Evolutionary conservation across 2,329 filamentous ascomycete genomes (phyloP).

Genomic region (Emmonsiellopsis sp.): DNA sequence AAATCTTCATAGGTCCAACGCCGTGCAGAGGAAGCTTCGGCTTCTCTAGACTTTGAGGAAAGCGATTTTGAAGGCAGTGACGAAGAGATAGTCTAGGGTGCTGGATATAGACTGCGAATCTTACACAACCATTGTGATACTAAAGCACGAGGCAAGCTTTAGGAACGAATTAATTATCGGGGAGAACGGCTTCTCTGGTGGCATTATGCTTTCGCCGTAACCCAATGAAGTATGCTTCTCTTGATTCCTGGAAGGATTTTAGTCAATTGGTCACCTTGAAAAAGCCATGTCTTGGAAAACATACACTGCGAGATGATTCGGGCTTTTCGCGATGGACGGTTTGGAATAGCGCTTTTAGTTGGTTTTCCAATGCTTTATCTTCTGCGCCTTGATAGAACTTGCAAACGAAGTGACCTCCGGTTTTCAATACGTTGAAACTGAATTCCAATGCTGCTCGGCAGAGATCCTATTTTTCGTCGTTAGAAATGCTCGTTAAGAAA

Average conservation of each 20-base stretch:
- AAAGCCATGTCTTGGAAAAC: slow-evolving; percentile 22
- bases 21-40: slow-evolving; percentile 36
- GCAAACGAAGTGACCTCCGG: slow-evolving; percentile 85
- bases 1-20: slow-evolving; percentile 31
- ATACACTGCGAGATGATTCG: slow-evolving; percentile 75
- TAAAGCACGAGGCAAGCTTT: not conserved
- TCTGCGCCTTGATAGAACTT: slow-evolving; percentile 94
- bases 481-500: slow-evolving; percentile 9
- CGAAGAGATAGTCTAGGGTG: slow-evolving; percentile 1
- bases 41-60: slow-evolving; percentile 38
- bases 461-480: slow-evolving; percentile 57
- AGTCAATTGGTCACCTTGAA: not conserved
- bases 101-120: not conserved
- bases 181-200: slow-evolving; percentile 38
- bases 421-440: slow-evolving; percentile 70
- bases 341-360: slow-evolving; percentile 66
- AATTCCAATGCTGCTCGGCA: slow-evolving; percentile 80
- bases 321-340: slow-evolving; percentile 85
- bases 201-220: slow-evolving; percentile 55
- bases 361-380: slow-evolving; percentile 68
- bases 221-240: slow-evolving; percentile 79
- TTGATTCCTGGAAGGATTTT: slow-evolving; percentile 55
- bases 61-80: slow-evolving; percentile 3
- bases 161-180: slow-evolving; percentile 1
- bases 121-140: not conserved